Conservation (phyloP, 164 flowering plant genomes). For the Chloranthus sessilifolius region DNA sequence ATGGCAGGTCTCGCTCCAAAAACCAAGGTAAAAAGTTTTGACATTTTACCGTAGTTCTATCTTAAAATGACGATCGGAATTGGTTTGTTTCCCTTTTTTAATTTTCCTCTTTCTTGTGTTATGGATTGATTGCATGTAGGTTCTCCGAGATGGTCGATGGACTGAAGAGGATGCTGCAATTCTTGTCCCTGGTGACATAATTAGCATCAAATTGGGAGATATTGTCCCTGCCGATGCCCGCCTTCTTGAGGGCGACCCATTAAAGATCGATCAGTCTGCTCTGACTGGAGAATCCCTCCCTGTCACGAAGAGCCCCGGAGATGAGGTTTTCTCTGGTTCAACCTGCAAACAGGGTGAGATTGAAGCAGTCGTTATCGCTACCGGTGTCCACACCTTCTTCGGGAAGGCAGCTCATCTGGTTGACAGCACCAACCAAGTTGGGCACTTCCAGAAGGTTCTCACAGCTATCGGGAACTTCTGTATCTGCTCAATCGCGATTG, state of each 20-base stretch:
- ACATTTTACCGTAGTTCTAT: too few relatives aligned
- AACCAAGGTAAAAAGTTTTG: slow-evolving; percentile 51
- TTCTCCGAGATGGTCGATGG: slow-evolving; percentile 67
- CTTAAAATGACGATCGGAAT: too few relatives aligned
- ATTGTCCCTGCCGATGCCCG: slow-evolving; percentile 75
- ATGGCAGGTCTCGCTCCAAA: slow-evolving; percentile 71
- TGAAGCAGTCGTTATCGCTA: slow-evolving; percentile 69
- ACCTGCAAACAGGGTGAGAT: slow-evolving; percentile 71
- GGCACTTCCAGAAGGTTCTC: slow-evolving; percentile 47
- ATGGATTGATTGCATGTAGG: too few relatives aligned
- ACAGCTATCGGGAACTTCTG: slow-evolving; percentile 72
- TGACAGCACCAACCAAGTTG: slow-evolving; percentile 70
- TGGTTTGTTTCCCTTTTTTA: too few relatives aligned
- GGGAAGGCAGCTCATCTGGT: slow-evolving; percentile 77
- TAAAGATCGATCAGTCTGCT: slow-evolving; percentile 68
- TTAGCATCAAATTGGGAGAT: slow-evolving; percentile 63
- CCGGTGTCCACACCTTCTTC: slow-evolving; percentile 71
- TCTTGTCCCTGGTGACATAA: slow-evolving; percentile 67
- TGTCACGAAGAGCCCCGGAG: slow-evolving; percentile 59
- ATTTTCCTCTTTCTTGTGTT: too few relatives aligned
- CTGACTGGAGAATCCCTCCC: slow-evolving; percentile 73
- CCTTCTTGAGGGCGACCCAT: slow-evolving; percentile 71
- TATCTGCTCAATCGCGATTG: slow-evolving; percentile 3
- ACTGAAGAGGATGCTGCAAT: slow-evolving; percentile 62
- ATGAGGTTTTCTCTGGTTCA: slow-evolving; percentile 71